These are phyloP conservation scores for Kandelia obovata DNA, from an alignment of 345 rosid species.

Conservation along the genomic window DNA sequence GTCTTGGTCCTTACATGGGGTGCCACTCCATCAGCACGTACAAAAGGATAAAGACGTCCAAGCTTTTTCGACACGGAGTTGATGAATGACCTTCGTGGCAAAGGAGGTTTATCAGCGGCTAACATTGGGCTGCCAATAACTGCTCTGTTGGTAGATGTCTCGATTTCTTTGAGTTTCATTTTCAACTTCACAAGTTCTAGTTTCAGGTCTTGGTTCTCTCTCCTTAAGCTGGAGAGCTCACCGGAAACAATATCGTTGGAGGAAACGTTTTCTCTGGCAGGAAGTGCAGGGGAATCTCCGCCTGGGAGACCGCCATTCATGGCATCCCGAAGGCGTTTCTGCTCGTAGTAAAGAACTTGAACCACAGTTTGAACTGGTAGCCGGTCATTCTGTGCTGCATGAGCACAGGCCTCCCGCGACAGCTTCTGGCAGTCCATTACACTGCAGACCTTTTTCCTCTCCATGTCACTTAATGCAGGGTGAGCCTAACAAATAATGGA, in stretches of 20 bases:
- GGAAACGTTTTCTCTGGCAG: constrained; percentile 31
- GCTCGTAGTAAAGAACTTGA: constrained; percentile 91
- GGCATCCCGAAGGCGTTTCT: constrained; percentile 72
- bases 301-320: constrained; percentile 39
- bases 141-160: constrained; percentile 31
- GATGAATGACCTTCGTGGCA: constrained; percentile 73
- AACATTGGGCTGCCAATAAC: constrained; percentile 33
- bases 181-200: constrained; percentile 76
- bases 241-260: constrained; percentile 43
- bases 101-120: constrained; percentile 68
- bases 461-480: constrained; percentile 73
- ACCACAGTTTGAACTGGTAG: constrained; percentile 91
- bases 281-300: constrained; percentile 35
- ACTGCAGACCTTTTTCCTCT: constrained; percentile 92
- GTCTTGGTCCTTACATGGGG: constrained; percentile 45
- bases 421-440: constrained; percentile 95
- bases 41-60: constrained; percentile 69
- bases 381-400: constrained; percentile 85
- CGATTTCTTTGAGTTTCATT: constrained; percentile 74
- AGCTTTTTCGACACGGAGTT: constrained; percentile 75
- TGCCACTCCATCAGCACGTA: constrained; percentile 38
- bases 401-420: constrained; percentile 90
- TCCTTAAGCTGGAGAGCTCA: constrained; percentile 54
- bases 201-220: constrained; percentile 84
- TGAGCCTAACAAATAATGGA: constrained; percentile 56